Base-by-base conservation (phyloP, 805 yeast genomes). In the Limtongozyma cylindracea region DNA sequence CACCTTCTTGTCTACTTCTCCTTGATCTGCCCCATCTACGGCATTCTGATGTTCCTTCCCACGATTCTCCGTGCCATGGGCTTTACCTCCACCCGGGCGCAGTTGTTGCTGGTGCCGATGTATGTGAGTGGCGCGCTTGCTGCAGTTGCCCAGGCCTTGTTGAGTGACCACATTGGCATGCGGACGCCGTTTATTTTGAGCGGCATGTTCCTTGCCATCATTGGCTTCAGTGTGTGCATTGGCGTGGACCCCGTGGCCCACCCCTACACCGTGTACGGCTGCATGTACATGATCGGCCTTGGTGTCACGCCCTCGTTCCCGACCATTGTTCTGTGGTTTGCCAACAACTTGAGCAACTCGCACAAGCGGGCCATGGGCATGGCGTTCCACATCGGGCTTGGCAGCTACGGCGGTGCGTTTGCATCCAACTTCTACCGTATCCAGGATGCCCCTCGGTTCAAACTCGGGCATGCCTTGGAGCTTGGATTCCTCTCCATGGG, bases 61-160 rank as follows among this genome's bases (percentile, higher is more conserved):
- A 44, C 59, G 3, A 49, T 56, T 26, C 45, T 56, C 26, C 45
- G 34, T 20, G 43, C 39, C 24, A 38, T 56, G 38, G 62, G 62
- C 2, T 54, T 51, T 32, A 33, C 49, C 20, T 37, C 42, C 13
- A 40, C 47, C 15, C 35, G 31, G 11, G 48, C 60, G 0, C 61
- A 56, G 31, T 40, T 53, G 8, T 27, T 56, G 38, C 44, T 59
- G 0, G 52, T 53, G 11, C 61, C 61, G 6, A 39, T 50, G 13
- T 54, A 53, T 29, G 37, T 41, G 8, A 35, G 39, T 13, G 51
- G 52, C 3, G 34, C 47, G 4, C 25, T 42, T 3, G 31, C 38
- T 15, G 38, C 45, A 16, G 30, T 48, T 9, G 20, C 29, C 6
- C 44, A 38, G 15, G 46, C 45, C 2, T 35, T 29, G 12, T 18